Base-by-base conservation (phyloP, 768 basidiomycete species). In the Mycena amicta region DNA sequence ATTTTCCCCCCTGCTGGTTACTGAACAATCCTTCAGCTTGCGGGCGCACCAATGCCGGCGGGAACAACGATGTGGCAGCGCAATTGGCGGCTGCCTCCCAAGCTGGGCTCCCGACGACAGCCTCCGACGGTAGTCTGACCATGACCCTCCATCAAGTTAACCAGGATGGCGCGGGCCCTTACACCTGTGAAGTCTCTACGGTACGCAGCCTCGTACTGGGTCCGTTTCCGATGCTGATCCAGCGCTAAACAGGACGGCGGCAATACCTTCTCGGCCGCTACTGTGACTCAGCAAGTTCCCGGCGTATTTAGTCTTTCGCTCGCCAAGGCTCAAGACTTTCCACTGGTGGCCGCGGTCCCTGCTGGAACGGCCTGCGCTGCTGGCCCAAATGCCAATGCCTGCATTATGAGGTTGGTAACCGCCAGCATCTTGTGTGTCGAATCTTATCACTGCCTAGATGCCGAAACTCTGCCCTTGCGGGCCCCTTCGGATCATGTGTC, bases 61-160 rank as follows among this genome's bases (percentile, higher is more conserved):
- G 62, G 3, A 63, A 63, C 55, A 63, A 63, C 50, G 62, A 63
- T 28, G 62, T 63, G 31, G 58, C 62, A 15, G 1, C 58, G 2
- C 62, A 63, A n/a, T 12, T 39, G 16, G 12, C 33, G 53, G 62
- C 62, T 26, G 62, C 58, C 3, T 63, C 62, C 18, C 40, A 50
- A 46, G 62, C 62, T 12, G 62, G 62, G 8, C 53, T 63, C 11
- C 62, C 62, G 3, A 57, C 58, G 1, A 59, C 62, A 11, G 62
- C 23, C n/a, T 46, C 56, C 13, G 62, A 64, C 27, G 62, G 62
- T 20, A 49, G 53, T 1, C 50, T 64, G 18, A 46, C 55, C 40
- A 64, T 64, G 62, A 64, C 55, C 28, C 50, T 64, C 22, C 62
- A 64, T 45, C 62, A 64, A 28, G 62, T 64, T 1, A 64, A 64